Evolutionary conservation across 2,329 filamentous ascomycete genomes (phyloP).

Genomic region (Aspergillus felis): DNA sequence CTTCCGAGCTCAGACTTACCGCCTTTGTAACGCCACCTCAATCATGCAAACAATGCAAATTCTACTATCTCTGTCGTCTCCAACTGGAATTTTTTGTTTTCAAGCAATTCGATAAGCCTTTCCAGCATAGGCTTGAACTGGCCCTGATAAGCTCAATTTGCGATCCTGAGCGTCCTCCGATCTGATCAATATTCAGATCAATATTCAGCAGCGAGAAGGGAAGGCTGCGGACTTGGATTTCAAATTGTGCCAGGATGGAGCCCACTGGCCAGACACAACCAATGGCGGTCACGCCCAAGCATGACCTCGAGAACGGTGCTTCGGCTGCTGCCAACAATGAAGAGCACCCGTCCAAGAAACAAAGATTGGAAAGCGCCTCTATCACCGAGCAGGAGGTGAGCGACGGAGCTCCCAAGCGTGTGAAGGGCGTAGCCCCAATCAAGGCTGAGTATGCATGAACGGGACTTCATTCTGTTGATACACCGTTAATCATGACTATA

Average conservation of each 20-base stretch:
- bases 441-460: constrained; percentile 62
- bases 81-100: constrained; percentile 10
- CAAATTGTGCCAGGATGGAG: constrained; percentile 6
- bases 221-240: not conserved
- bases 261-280: constrained; percentile 5
- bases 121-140: not conserved
- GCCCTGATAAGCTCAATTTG: not conserved
- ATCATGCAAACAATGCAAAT: constrained; percentile 23
- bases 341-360: constrained; percentile 55
- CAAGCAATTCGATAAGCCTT: not conserved
- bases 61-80: not conserved
- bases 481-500: constrained; percentile 1
- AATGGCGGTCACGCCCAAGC: constrained; percentile 14
- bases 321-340: constrained; percentile 26
- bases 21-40: constrained; percentile 2
- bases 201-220: not conserved
- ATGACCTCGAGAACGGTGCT: constrained; percentile 20
- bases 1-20: not conserved
- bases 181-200: not conserved
- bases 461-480: not conserved
- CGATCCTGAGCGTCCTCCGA: not conserved
- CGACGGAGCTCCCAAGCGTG: constrained; percentile 29
- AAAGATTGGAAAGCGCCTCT: constrained; percentile 49
- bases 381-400: constrained; percentile 19
- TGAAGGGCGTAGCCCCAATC: constrained; percentile 63